phyloP scores from a whole-genome alignment of 2,329 filamentous ascomycete genomes.

The Diaporthe sp. region DNA sequence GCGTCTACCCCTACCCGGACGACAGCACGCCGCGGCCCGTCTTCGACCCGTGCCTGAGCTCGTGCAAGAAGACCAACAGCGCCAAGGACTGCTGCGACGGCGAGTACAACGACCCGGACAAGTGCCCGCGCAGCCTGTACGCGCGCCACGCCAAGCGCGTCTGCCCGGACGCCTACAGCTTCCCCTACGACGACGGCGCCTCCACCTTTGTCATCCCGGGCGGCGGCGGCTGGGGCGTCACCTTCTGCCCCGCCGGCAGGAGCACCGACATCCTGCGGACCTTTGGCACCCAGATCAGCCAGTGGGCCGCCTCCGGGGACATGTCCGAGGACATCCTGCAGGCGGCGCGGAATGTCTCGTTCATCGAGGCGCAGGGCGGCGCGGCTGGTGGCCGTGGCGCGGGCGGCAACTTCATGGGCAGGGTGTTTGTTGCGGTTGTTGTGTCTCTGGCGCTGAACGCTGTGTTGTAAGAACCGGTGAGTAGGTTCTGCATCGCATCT shows the following conservation, averaged over 20 bases:
- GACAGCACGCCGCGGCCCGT: slow-evolving; percentile 77
- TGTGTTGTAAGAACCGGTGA: not conserved
- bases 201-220: slow-evolving; percentile 74
- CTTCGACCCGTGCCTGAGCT: slow-evolving; percentile 84
- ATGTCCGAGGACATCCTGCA: slow-evolving; percentile 53
- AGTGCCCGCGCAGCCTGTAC: slow-evolving; percentile 78
- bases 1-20: slow-evolving; percentile 86
- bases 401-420: slow-evolving; percentile 3
- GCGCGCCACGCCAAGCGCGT: slow-evolving; percentile 78
- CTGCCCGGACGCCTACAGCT: slow-evolving; percentile 89
- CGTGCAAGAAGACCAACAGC: slow-evolving; percentile 77
- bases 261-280: slow-evolving; percentile 71
- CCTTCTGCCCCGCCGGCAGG: slow-evolving; percentile 78
- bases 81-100: slow-evolving; percentile 84
- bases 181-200: slow-evolving; percentile 72
- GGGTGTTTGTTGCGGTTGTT: slow-evolving; percentile 34
- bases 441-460: slow-evolving; percentile 35
- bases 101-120: slow-evolving; percentile 71
- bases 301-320: slow-evolving; percentile 59
- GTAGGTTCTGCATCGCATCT: not conserved
- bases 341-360: slow-evolving; percentile 53
- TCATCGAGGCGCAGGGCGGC: slow-evolving; percentile 49
- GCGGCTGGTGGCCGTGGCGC: not conserved
- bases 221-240: slow-evolving; percentile 83
- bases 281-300: slow-evolving; percentile 63